Evolutionary conservation across 2,329 filamentous ascomycete genomes (phyloP).

Genomic region (Herpotrichia juniperi): DNA sequence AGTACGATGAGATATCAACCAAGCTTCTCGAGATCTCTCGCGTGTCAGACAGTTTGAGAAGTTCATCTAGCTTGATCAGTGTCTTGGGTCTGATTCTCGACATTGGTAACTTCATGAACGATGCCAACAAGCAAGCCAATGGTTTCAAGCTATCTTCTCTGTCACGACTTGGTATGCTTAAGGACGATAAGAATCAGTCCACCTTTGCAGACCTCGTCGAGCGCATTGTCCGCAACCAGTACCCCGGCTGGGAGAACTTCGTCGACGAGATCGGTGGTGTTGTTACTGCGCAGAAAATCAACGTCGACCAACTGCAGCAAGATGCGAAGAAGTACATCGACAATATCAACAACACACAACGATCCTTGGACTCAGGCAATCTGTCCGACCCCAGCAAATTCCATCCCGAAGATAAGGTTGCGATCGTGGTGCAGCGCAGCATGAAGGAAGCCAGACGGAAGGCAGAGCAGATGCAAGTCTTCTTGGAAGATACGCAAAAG

Average conservation of each 20-base stretch:
- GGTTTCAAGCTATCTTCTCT: slow-evolving; percentile 98
- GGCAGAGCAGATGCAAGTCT: slow-evolving; percentile 92
- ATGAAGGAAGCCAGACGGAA: slow-evolving; percentile 98
- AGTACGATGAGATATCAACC: slow-evolving; percentile 88
- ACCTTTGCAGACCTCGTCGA: slow-evolving; percentile 96
- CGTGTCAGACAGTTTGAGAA: slow-evolving; percentile 87
- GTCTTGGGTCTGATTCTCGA: slow-evolving; percentile 94
- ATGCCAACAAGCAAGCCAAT: slow-evolving; percentile 95
- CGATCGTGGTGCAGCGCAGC: slow-evolving; percentile 84
- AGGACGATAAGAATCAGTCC: slow-evolving; percentile 98
- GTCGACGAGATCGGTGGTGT: slow-evolving; percentile 83
- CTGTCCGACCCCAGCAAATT: slow-evolving; percentile 97
- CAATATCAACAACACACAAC: slow-evolving; percentile 93
- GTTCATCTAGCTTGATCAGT: slow-evolving; percentile 93
- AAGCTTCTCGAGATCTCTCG: slow-evolving; percentile 86
- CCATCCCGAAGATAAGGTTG: slow-evolving; percentile 94
- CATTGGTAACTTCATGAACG: slow-evolving; percentile 99
- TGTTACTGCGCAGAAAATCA: slow-evolving; percentile 82
- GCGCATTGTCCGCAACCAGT: slow-evolving; percentile 94
- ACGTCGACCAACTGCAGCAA: slow-evolving; percentile 85
- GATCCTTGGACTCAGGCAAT: slow-evolving; percentile 89
- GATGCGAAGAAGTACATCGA: slow-evolving; percentile 93
- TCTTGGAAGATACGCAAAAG: slow-evolving; percentile 89
- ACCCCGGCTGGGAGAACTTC: slow-evolving; percentile 93
- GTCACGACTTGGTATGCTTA: slow-evolving; percentile 92